Percentiles rank a stretch among this genome's conserved stretches.
These are phyloP conservation scores for Trypethelium eluteriae DNA, from an alignment of 495 filamentous ascomycete species.

Conservation along the genomic window DNA sequence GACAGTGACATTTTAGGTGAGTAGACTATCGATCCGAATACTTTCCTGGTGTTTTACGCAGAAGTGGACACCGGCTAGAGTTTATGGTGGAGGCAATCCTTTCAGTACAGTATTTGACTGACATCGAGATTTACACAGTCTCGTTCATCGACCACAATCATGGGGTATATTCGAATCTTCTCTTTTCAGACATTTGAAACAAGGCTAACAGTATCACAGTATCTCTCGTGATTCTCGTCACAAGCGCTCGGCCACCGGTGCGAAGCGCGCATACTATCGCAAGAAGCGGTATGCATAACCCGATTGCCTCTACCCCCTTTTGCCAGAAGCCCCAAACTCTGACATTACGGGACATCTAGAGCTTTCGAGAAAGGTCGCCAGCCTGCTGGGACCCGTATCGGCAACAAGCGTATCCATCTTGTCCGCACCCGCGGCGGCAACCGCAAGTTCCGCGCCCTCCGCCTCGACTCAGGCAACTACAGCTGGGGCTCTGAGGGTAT, in stretches of 20 bases:
- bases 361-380: conserved; percentile 99
- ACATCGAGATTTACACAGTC: conserved; percentile 35
- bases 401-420: conserved; percentile 94
- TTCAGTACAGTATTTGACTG: background rate
- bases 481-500: conserved; percentile 96
- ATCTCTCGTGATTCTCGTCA: conserved; percentile 98
- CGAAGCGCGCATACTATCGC: conserved; percentile 91
- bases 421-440: conserved; percentile 98
- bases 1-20: background rate
- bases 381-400: conserved; percentile 98
- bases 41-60: background rate
- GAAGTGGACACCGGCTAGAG: too few species aligned
- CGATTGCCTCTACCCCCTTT: conserved; percentile 29
- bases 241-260: conserved; percentile 96
- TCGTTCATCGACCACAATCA: conserved; percentile 59
- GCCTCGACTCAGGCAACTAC: conserved; percentile 99
- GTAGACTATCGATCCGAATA: background rate
- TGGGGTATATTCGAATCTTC: conserved; percentile 51
- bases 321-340: conserved; percentile 22
- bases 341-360: conserved; percentile 42
- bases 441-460: conserved; percentile 98
- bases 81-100: background rate
- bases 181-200: background rate
- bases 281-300: conserved; percentile 64
- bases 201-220: conserved; percentile 39